Base-by-base conservation (phyloP, 2,329 filamentous ascomycete genomes). In the Colletotrichum salicis region DNA sequence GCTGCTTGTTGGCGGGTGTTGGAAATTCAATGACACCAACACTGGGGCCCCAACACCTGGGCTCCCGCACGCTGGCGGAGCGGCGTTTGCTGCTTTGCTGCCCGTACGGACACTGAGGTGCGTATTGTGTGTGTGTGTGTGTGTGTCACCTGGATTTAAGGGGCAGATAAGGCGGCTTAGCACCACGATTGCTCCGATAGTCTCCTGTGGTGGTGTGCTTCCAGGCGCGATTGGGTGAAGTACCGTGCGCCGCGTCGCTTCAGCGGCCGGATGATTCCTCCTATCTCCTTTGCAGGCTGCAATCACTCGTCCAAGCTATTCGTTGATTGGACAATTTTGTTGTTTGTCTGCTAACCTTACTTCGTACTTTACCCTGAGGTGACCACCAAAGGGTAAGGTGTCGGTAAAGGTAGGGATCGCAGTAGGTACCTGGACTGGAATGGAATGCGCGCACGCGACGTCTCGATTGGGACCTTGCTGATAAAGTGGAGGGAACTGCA, bases 1-100 rank as follows among this genome's bases (percentile, higher is more conserved):
- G 35, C 13, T 22, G 65, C 37, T 35, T 33, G 27, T 19, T 41
- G 6, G 37, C 37, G 5, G 37, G 37, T 27, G 41, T 27, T 27
- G 45, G 58, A 55, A 41, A 63, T 68, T 71, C 64, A 45, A 71
- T 64, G 64, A 71, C 64, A 67, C 69, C 29, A 31, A 59, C 41
- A 71, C 64, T 19, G 29, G 15, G 45, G 35, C 55, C 37, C 54
- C 67, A 51, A 31, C 12, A 31, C 52, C 55, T 27, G 37, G 37
- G 10, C 41, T 22, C 19, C 41, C 41, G 41, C 19, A 48, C 41
- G 15, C 19, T 48, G 19, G 41, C 41, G 41, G 41, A 48, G 41
- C 41, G 41, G 41, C 7, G 41, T 48, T 48, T 48, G 41, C 41
- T 48, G 19, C 19, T 41, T 41, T 41, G 37, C 15, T 19, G 37